Evolutionary conservation across 2,329 filamentous ascomycete genomes (phyloP), one percentile per base, ranked within the genome.

Genomic region (Zymoseptoria crescenta): DNA sequence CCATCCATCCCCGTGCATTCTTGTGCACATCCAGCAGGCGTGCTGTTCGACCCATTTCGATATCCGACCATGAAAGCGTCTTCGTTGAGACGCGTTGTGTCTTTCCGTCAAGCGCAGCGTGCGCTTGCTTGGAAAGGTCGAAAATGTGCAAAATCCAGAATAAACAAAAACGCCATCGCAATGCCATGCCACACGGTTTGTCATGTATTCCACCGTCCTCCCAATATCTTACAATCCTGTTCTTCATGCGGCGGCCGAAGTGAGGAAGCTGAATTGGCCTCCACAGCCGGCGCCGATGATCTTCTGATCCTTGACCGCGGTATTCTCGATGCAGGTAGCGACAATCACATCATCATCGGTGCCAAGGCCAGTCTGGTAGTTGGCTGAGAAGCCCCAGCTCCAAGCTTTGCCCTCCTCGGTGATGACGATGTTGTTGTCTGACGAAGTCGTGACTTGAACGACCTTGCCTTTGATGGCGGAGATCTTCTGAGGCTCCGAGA

Each of bases 301-400:
- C 73, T 86, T 85, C 75, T 87, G 86, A 49, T 84, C 89, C 29
- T 85, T 82, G 28, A 94, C 83, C 49, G 91, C 91, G 10, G 86
- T 88, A 77, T 96, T 96, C 69, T 95, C 88, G 58, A 96, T 89
- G 54, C 87, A 69, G 0, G 88, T 94, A 0, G 92, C 90, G 24
- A 83, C 80, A 65, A 87, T 81, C 29, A 96, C 82, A 67, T 96
- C 91, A 54, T 94, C 89, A n/a, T 84, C 84, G 1, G 81, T 86
- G 49, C 88, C 89, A 67, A 86, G 86, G 9, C 89, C 89, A 3
- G 88, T 91, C 76, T 93, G 89, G 74, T 90, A 92, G 68, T 87
- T 91, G 52, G 83, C 84, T 10, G 83, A 87, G 77, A 93, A 93
- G 3, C 89, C 89, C 89, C 89, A 94, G 1, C 83, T 84, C 74